Conservation (phyloP, 768 basidiomycete genomes). For the Terana coerulea region DNA sequence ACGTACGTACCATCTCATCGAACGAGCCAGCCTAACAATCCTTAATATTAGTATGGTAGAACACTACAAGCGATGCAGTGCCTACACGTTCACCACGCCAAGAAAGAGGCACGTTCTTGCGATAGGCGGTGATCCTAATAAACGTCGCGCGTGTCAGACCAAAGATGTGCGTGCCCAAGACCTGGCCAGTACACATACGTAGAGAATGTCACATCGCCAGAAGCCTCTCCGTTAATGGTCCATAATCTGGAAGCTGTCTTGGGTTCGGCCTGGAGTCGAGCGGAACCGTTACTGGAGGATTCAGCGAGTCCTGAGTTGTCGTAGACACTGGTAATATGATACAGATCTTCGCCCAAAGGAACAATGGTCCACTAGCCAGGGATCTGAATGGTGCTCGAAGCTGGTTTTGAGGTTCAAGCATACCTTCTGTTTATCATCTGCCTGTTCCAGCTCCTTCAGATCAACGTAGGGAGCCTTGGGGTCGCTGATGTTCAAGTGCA, state of each 20-base stretch:
- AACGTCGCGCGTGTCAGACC: background rate
- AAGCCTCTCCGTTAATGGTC: background rate
- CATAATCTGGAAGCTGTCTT: background rate
- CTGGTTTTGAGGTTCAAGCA: background rate
- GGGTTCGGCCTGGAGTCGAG: background rate
- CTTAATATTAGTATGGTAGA: background rate
- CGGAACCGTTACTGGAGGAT: background rate
- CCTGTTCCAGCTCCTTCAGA: background rate
- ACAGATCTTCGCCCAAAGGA: background rate
- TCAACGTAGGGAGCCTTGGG: background rate
- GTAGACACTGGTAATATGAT: background rate
- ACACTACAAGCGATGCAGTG: background rate
- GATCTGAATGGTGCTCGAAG: background rate
- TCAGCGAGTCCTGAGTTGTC: background rate
- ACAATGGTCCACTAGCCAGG: background rate
- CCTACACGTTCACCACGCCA: background rate
- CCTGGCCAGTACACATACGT: background rate
- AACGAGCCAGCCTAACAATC: background rate
- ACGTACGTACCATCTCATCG: background rate
- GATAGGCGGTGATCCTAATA: background rate
- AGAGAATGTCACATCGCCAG: background rate
- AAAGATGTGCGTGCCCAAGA: no score
- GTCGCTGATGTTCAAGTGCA: background rate
- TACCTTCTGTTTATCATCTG: background rate
- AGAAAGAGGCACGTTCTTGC: background rate